Evolutionary conservation across 2,329 filamentous ascomycete genomes (phyloP), one percentile per base, ranked within the genome.

Genomic region (Pseudogymnoascus sp.): DNA sequence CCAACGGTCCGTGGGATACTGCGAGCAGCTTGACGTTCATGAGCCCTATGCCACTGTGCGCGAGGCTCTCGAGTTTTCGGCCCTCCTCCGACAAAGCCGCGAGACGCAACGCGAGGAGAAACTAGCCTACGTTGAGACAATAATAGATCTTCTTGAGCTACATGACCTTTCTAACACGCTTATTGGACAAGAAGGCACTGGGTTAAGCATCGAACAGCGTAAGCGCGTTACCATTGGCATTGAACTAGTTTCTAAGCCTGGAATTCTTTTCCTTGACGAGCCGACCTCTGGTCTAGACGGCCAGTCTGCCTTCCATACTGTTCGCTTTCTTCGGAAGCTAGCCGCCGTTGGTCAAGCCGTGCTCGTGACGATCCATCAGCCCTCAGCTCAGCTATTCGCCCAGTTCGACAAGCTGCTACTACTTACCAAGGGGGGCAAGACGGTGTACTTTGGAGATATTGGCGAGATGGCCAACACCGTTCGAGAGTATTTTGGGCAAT

Each of bases 1-100:
- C 81, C 92, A 96, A 75, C 88, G 92, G 19, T 73, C 71, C 10
- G 69, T 71, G 0, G 92, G 92, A 48, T 96, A 96, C 70, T 92
- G 93, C 37, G 91, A 96, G 73, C 93, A 96, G 75, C 90, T 96
- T 73, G 93, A 97, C 83, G 82, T 96, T 11, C 92, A 96, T 73
- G 81, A 96, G 60, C 81, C 88, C 57, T 95, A 91, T 70, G 80
- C 87, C 0, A 96, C 93, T 1, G 92, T 96, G 31, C 87, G 93
- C 66, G 93, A 97, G 77, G 92, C 92, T 6, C 82, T 98, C 34
- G 86, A 86, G 70, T 97, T 97, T 76, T 92, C 88, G 70, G 93
- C 93, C n/a, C 76, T 93, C 4, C 87, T 97, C 48, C 89, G 93
- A 65, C 93, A 96, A 73, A 90, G 92, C 0, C 85, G 85, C 63